Base-by-base conservation (phyloP, 139 green algal genomes). In the Volvox africanus region DNA sequence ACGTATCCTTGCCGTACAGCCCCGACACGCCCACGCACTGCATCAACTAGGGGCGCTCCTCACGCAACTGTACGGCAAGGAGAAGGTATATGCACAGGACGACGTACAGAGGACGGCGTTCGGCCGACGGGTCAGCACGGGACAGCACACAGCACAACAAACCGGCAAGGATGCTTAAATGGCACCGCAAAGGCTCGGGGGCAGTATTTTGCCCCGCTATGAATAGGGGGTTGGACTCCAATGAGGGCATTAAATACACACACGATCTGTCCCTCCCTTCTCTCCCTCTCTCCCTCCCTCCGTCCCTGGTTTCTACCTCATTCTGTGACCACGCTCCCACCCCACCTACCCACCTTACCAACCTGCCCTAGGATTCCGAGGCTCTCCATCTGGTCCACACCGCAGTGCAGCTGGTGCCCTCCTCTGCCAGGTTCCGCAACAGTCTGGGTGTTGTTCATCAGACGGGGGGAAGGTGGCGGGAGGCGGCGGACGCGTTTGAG, bases 401-500 rank as follows among this genome's bases (percentile, higher is more conserved):
- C 0, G 92, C 92, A 19, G 80, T 94, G 12, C 78, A 88, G 69
- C 24, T 62, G 62, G 26, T 26, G 36, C 92, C 92, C 55, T 11
- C 13, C 22, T 50, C 19, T 61, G 89, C 86, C 73, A 90, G 85
- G 73, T 94, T 88, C 79, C 87, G 86, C 73, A 84, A 93, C 62
- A 90, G 80, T 71, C 71, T 93, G 26, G 92, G 92, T 1, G 80
- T 94, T 12, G 12, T 91, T 62, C 35, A 85, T 32, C 78, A 90
- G 77, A 22, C 30, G 24, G 86, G 37, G 35, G 62, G 85, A 26
- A 90, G 62, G 0, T 89, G 80, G 92, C 18, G 18, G n/a, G 73
- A 94, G 73, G 92, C 92, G 65, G 89, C 91, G 89, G 89, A 93
- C 24, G 89, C 89, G 0, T 93, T 93, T 88, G 92, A 94, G 86